Evolutionary conservation across 768 basidiomycete genomes (phyloP).

Genomic region (Pisolithus albus): DNA sequence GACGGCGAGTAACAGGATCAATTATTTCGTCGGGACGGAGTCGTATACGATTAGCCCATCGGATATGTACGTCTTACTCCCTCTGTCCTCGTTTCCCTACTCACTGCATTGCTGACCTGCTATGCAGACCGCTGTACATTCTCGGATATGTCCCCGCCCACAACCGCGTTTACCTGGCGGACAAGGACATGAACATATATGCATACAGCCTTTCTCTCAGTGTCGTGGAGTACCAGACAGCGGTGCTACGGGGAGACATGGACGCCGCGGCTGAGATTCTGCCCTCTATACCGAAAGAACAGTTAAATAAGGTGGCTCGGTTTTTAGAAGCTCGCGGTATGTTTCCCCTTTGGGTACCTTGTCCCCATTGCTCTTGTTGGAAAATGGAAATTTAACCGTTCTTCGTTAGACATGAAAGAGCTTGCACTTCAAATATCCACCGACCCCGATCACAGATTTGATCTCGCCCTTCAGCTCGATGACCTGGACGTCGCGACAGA

Average conservation of each 20-base stretch:
- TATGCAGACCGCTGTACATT: conserved; percentile 72
- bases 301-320: conserved; percentile 86
- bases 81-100: conserved; percentile 1
- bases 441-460: conserved; percentile 94
- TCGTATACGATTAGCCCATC: conserved; percentile 93
- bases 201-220: conserved; percentile 76
- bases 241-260: conserved; percentile 85
- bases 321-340: conserved; percentile 89
- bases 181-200: conserved; percentile 88
- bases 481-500: conserved; percentile 84
- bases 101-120: background rate
- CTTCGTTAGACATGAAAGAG: conserved; percentile 70
- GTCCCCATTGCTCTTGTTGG: background rate
- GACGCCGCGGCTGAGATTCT: conserved; percentile 77
- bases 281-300: conserved; percentile 79
- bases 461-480: conserved; percentile 83
- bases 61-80: conserved; percentile 64
- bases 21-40: conserved; percentile 91
- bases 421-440: conserved; percentile 87
- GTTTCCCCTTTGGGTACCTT: conserved; percentile 9
- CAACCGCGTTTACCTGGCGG: conserved; percentile 89
- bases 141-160: conserved; percentile 93
- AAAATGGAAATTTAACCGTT: background rate
- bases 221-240: conserved; percentile 95
- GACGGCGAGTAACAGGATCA: conserved; percentile 78